Base-by-base conservation (phyloP, 2,329 filamentous ascomycete species). In the Didymella lethalis region DNA sequence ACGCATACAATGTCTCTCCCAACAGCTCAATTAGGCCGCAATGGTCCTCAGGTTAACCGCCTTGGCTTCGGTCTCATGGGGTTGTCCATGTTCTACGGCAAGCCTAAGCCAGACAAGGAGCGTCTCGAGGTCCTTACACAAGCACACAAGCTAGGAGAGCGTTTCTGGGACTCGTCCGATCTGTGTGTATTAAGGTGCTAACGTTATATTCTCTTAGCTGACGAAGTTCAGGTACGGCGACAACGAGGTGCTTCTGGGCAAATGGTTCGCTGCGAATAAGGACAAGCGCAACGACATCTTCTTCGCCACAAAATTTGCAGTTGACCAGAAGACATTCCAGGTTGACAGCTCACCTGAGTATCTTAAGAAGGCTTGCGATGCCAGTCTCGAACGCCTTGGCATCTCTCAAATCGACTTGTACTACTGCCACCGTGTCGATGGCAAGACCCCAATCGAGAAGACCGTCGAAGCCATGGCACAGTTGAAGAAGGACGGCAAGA, bases 1-100 rank as follows among this genome's bases (percentile, higher is more conserved):
- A 3, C 18, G 45, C 26, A 28, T 4, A 31, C 8, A 32, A 67
- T 74, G 72, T 70, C 72, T 64, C 73, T 81, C 18, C 77, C 78
- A 4, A 81, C 78, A 29, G 79, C 78, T 56, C 78, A 78, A 38
- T 77, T 87, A 14, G 84, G 85, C 59, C 82, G 80, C 59, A 77
- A 83, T 64, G 84, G 84, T 16, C 83, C 83, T 0, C 65, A 79
- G 20, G 81, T 88, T 31, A 78, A 81, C 3, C 77, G 78, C 8
- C 65, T 86, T 7, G 84, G 85, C 11, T 80, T 85, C 31, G 84
- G 85, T 16, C 73, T 82, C 23, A 86, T 87, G 84, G 83, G 84
- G 3, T 61, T 82, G 38, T 73, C 62, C 44, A 70, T 73, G 45
- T 81, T 80, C 68, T 85, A 85, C 62, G 82, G 82, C 48, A 59